Evolutionary conservation across 768 basidiomycete genomes (phyloP).

Genomic region (Naganishia friedmannii): DNA sequence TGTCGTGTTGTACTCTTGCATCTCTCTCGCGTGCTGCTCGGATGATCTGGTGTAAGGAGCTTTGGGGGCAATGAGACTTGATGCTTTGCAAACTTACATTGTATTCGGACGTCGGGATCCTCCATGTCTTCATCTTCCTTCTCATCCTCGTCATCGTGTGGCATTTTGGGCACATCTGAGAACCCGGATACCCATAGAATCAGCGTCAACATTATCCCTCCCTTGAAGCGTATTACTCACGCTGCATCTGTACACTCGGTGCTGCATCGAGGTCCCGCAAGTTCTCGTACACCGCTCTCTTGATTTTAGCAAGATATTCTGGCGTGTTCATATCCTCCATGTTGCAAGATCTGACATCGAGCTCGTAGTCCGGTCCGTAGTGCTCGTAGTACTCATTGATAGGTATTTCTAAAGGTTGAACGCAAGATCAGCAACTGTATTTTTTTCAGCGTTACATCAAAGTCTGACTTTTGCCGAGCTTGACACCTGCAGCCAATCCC

Average conservation of each 20-base stretch:
- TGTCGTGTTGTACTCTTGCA: slow-evolving; percentile 73
- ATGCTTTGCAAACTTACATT: slow-evolving; percentile 51
- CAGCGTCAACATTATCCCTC: neutral
- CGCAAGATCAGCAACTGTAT: neutral
- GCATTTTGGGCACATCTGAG: slow-evolving; percentile 75
- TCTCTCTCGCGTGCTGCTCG: slow-evolving; percentile 68
- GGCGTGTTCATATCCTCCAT: slow-evolving; percentile 91
- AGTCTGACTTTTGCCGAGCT: slow-evolving; percentile 68
- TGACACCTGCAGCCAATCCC: slow-evolving; percentile 93
- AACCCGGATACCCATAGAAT: neutral
- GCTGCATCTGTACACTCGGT: slow-evolving; percentile 86
- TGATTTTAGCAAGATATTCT: slow-evolving; percentile 89
- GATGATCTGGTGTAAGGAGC: neutral
- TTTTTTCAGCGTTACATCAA: neutral
- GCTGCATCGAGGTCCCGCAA: slow-evolving; percentile 79
- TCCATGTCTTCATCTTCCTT: slow-evolving; percentile 74
- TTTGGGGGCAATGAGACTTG: neutral
- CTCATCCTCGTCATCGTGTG: slow-evolving; percentile 76
- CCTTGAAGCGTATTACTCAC: slow-evolving; percentile 54
- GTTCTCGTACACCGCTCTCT: slow-evolving; percentile 86
- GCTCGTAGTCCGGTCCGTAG: slow-evolving; percentile 93
- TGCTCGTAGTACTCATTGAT: slow-evolving; percentile 99
- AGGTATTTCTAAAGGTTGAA: slow-evolving; percentile 59
- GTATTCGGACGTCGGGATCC: slow-evolving; percentile 67
- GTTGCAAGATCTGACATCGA: slow-evolving; percentile 91